Base-by-base conservation (phyloP, 306 rosid genomes). In the Cicer bijugum region DNA sequence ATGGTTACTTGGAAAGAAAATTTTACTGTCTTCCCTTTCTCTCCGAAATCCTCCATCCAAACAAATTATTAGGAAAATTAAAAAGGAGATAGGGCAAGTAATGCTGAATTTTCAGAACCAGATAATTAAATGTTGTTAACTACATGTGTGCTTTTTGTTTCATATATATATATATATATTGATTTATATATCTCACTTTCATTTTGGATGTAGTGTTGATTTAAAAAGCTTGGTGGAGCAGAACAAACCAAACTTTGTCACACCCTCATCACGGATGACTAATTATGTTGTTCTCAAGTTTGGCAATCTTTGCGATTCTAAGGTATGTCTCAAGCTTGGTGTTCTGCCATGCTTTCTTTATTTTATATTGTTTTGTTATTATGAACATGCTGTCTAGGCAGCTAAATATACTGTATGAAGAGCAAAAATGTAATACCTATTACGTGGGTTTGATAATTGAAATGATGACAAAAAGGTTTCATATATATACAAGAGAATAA, bases 241-340 rank as follows among this genome's bases (percentile, higher is more conserved):
- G 87, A 89, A 95, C 89, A 95, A 83, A 82, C 82, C 58, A 42
- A 90, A 91, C 84, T 88, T 95, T 67, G 92, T 91, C 71, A 90
- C 90, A 6, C 97, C 99, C 56, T 75, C 96, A 0, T 91, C 99
- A 12, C 78, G 99, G 0, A 94, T 89, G 97, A 94, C 99, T 43
- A 94, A 94, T 77, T 94, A 94, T 63, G 85, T 94, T 12, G 86
- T 94, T 76, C 87, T 94, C 64, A 91, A 81, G 87, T 94, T 94
- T 58, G 99, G 96, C 12, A 82, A 88, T 80, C 86, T 87, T 40
- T 69, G 80, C 35, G 76, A 78, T 76, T 69, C 86, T 68, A 74
- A 66, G 85, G 99, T 94, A 80, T 75, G 91, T 65, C 58, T 56
- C 62, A 44, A 46, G 28, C 28, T 23, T 23, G 33, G 33, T 53